Evolutionary conservation across 345 rosid genomes (phyloP).

Genomic region (Turritis glabra): DNA sequence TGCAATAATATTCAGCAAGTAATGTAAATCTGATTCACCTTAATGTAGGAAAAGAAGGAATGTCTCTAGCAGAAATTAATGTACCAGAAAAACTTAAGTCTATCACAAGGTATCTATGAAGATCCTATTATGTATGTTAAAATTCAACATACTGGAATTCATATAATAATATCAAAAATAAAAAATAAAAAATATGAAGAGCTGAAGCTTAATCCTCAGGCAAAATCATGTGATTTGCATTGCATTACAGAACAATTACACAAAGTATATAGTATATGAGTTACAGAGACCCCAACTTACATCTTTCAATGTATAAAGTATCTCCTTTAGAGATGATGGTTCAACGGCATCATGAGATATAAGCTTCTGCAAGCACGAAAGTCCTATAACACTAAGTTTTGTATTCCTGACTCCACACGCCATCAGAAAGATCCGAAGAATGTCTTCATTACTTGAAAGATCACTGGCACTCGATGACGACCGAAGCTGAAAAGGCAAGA

Average conservation of each 20-base stretch:
- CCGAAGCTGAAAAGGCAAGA: conserved; percentile 64
- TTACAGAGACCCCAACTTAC: conserved; percentile 49
- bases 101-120: background rate
- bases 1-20: conserved; percentile 16
- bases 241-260: background rate
- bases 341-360: conserved; percentile 94
- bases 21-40: conserved; percentile 22
- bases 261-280: background rate
- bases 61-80: background rate
- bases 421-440: conserved; percentile 80
- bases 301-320: conserved; percentile 77
- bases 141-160: background rate
- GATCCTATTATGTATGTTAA: background rate
- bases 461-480: conserved; percentile 81
- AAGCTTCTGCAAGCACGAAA: conserved; percentile 92
- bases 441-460: conserved; percentile 79
- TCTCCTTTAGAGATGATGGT: conserved; percentile 78
- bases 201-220: background rate
- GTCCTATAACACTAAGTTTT: conserved; percentile 92
- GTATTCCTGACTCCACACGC: conserved; percentile 88
- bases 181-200: background rate
- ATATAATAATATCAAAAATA: background rate
- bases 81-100: background rate
- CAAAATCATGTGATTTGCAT: background rate
- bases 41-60: background rate